Conservation (phyloP, 768 basidiomycete genomes). For the Leucogyrophana mollusca region DNA sequence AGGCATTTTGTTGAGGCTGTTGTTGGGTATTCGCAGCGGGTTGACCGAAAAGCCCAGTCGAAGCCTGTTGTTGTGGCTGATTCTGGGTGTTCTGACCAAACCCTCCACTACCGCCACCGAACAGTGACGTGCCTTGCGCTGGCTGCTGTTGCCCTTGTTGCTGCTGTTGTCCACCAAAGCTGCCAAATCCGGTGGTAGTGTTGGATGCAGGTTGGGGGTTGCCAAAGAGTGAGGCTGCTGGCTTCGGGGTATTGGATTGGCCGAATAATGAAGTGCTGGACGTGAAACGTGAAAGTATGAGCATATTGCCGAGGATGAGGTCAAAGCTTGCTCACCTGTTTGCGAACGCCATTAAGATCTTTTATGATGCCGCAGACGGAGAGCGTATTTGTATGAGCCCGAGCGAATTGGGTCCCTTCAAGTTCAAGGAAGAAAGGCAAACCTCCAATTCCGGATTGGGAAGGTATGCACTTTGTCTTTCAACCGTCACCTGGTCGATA, state of each 20-base stretch:
- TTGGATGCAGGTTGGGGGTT: constrained; percentile 24
- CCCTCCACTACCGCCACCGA: constrained; percentile 16
- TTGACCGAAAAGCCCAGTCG: constrained; percentile 25
- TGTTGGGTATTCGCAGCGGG: constrained; percentile 32
- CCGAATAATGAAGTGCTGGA: constrained; percentile 28
- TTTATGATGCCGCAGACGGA: no score
- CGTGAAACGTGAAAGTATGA: no score
- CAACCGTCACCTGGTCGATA: no score
- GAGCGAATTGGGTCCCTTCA: no score
- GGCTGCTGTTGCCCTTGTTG: constrained; percentile 20
- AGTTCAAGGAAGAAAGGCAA: no score
- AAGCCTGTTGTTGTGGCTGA: constrained; percentile 12
- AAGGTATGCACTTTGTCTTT: no score
- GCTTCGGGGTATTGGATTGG: constrained; percentile 24
- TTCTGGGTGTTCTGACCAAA: constrained; percentile 6
- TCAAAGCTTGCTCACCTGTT: no score
- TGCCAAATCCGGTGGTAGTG: constrained; percentile 9
- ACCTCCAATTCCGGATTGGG: no score
- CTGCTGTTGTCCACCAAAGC: constrained; percentile 37
- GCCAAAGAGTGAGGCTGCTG: constrained; percentile 39
- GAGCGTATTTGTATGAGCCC: no score
- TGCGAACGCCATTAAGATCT: no score
- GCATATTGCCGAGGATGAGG: no score
- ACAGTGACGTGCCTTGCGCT: constrained; percentile 16
- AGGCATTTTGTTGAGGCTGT: constrained; percentile 22